Base-by-base conservation (phyloP, 1,139 yeast species). In the Pichia cactophila region DNA sequence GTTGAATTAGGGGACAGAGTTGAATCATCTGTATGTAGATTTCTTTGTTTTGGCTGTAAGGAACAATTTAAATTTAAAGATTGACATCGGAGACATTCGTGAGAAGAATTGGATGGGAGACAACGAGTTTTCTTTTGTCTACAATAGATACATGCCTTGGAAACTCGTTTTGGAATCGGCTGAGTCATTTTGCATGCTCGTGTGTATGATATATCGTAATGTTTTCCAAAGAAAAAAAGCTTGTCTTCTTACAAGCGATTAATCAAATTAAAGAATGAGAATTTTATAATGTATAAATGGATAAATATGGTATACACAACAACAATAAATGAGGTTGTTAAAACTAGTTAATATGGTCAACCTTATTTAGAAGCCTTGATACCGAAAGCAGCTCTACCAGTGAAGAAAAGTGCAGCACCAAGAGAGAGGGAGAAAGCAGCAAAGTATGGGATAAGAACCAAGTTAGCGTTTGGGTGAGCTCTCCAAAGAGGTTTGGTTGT, bases 371-470 rank as follows among this genome's bases (percentile, higher is more conserved):
- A 38, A 48, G 73, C 87, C 73, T 83, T 84, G 64, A 83, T 74
- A 66, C 89, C 90, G 50, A 72, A 68, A 56, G 79, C 67, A 61
- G 95, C 95, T 75, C 94, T 84, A 61, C 85, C 92, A 49, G 85
- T 69, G 78, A 84, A 87, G 74, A 69, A 80, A 59, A 84, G 72
- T 61, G 95, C 86, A 57, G 80, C 77, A 57, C 78, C 77, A 51
- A 88, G 77, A 60, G 89, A 74, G 56, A 84, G 75, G 56, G 90
- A 75, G 74, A 89, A 86, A 59, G 86, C 74, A 59, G 89, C 94
- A 76, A 81, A 86, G 80, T 84, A 90, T 68, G 97, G 97, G 73
- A 85, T 86, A 61, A 89, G 78, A 68, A 84, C 72, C 65, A 78
- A 72, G 73, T 86, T 87, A 60, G 96, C 81, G 72, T 90, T 82